Evolutionary conservation across 331 rosid genomes (phyloP), one percentile per base, ranked within the genome.

Genomic region (Stylosanthes scabra): DNA sequence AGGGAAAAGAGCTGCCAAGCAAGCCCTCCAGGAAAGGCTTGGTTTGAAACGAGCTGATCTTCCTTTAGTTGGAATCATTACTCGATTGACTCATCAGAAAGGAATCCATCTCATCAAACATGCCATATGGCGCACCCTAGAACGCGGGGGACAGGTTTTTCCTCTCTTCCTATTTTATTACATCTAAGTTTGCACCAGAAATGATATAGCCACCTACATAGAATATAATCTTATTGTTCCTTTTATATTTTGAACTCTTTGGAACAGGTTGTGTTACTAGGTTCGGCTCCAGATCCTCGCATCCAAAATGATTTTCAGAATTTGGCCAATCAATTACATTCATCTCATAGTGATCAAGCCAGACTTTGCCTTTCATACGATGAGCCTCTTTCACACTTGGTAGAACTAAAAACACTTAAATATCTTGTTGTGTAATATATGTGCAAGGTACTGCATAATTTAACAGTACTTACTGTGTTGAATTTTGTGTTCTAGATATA

Each of bases 371-470:
- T 93, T 72, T 75, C 89, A 72, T 93, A 93, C 27, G 98, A 93
- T 56, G 98, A 93, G 83, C 98, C 98, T 66, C 97, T 93, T 62
- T 93, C 98, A 11, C 98, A 93, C 84, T 82, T 93, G 90, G 98
- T 93, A 75, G 62, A 78, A 73, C 59, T 80, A 44, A 64, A 68
- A 72, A 71, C 44, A 12, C 59, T 56, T 59, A 3, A 11, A 13
- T 8, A 45, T 37, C 75, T 27, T 58, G 28, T 58, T 49, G n/a
- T 52, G 54, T 59, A 54, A 59, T 52, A 31, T 28, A 64, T 82
- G 58, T 74, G 70, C 64, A 63, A 63, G 13, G 69, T 71, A 67
- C 59, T 63, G 9, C 77, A 55, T 67, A 47, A 63, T 52, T 60
- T 40, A 77, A 39, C 40, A 2, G 58, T 58, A 25, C 72, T 63